Base-by-base conservation (phyloP, 331 rosid species). In the Cucumis variabilis region DNA sequence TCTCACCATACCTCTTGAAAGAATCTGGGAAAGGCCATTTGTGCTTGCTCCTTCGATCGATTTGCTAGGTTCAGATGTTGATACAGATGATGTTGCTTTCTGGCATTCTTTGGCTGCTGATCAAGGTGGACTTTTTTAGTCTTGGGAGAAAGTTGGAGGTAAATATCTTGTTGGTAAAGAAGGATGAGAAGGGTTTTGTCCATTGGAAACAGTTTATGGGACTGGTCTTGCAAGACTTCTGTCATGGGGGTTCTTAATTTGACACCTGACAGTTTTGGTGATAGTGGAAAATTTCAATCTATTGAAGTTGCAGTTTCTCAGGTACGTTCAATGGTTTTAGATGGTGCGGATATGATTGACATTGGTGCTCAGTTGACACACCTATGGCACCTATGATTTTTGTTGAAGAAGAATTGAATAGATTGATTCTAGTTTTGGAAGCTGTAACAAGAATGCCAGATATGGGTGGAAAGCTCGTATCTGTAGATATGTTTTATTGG, bases 1-100 rank as follows among this genome's bases (percentile, higher is more conserved):
- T 81, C 98, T 97, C 83, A 90, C 88, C 0, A 87, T 97, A 79
- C 98, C 99, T 51, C 98, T 94, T 68, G 98, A 94, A 92, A 93
- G 96, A 92, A 95, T 93, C 86, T 94, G 98, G 99, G 99, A 97
- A 82, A 91, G 98, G 79, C 98, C 98, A 1, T 97, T 97, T 91
- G 98, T 97, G 48, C 84, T 97, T 91, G 99, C 98, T 79, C 99
- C 99, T 86, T 55, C 95, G 89, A 86, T 97, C 85, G 99, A 95
- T 91, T 91, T 97, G 86, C 85, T 93, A 70, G 99, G 98, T 88
- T 91, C 93, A 55, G 87, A 88, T 90, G 81, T 90, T 83, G 98
- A 94, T 77, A 89, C 84, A 37, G 96, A 97, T 87, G 88, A 91
- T 44, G 98, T 93, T 85, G 79, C 95, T 89, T 82, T 91, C 75